phyloP scores from a whole-genome alignment of 2,329 filamentous ascomycete species.

The Xylaria arbuscula region DNA sequence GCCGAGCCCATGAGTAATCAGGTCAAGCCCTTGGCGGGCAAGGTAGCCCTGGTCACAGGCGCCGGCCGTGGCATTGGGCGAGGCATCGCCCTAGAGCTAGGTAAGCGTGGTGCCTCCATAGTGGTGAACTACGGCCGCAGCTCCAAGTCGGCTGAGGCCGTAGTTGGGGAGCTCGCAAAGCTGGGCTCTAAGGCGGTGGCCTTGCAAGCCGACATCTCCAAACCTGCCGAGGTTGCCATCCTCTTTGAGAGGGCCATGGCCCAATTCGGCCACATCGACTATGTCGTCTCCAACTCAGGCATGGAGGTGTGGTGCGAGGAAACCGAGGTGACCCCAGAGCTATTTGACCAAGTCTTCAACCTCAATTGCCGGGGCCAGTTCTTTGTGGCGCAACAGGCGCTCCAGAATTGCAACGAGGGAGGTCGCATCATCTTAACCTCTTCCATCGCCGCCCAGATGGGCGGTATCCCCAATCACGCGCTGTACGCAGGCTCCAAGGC shows the following conservation, averaged over 20 bases:
- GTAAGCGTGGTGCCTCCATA: conserved; percentile 71
- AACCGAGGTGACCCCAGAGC: conserved; percentile 75
- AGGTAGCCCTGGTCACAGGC: conserved; percentile 72
- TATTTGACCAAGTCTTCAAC: conserved; percentile 78
- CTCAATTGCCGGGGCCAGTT: conserved; percentile 79
- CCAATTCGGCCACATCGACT: conserved; percentile 76
- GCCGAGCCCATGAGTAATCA: conserved; percentile 46
- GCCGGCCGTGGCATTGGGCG: conserved; percentile 73
- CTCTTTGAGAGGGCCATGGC: conserved; percentile 74
- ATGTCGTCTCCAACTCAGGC: conserved; percentile 78
- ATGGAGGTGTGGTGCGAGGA: conserved; percentile 78
- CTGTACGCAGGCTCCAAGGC: conserved; percentile 79
- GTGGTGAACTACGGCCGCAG: conserved; percentile 75
- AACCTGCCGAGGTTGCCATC: conserved; percentile 66
- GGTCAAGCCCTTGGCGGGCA: conserved; percentile 58
- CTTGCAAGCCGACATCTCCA: conserved; percentile 73
- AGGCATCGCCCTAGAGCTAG: conserved; percentile 75
- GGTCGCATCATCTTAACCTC: conserved; percentile 79
- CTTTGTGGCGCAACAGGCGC: conserved; percentile 80
- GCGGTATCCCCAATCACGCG: conserved; percentile 75
- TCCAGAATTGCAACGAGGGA: conserved; percentile 75
- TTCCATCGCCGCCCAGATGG: conserved; percentile 73
- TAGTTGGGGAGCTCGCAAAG: conserved; percentile 65
- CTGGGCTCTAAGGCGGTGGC: conserved; percentile 68
- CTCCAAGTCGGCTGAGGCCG: conserved; percentile 63